A percentile compares a stretch with the other conserved stretches of the same genome.
Evolutionary conservation across 1,284 basidiomycete genomes (phyloP).

Genomic region (Ganoderma resinaceum): DNA sequence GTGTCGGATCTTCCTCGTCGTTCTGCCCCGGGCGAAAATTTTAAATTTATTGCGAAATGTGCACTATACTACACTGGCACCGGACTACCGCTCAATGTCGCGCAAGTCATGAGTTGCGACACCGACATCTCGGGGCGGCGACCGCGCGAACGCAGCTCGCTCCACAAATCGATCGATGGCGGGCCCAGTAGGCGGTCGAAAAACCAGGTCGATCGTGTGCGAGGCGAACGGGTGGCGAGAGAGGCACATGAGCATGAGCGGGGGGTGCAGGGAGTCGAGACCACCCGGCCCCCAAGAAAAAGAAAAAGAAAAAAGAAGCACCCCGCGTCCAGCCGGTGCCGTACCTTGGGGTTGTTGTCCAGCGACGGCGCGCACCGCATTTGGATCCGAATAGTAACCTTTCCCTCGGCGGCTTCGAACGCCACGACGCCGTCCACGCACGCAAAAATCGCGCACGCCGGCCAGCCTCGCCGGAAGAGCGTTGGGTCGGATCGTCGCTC

Average conservation of each 20-base stretch:
- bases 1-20: neutral
- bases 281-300: neutral
- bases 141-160: neutral
- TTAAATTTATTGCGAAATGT: neutral
- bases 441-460: slow-evolving; percentile 2
- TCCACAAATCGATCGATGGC: neutral
- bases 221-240: neutral
- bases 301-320: too few relatives aligned
- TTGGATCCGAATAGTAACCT: slow-evolving; percentile 8
- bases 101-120: neutral
- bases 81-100: neutral
- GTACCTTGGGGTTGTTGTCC: slow-evolving; percentile 7
- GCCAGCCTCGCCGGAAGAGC: slow-evolving; percentile 10
- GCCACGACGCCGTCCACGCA: slow-evolving; percentile 5
- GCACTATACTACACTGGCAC: neutral
- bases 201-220: neutral
- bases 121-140: neutral
- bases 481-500: slow-evolving; percentile 12
- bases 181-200: neutral
- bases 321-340: neutral
- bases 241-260: slow-evolving; percentile 10
- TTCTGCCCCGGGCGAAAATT: neutral
- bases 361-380: too few relatives aligned
- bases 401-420: slow-evolving; percentile 12
- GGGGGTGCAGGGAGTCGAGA: slow-evolving; percentile 9